These are phyloP conservation scores for Crithidia fasciculata DNA, from an alignment of 208 protist species.

Conservation along the genomic window DNA sequence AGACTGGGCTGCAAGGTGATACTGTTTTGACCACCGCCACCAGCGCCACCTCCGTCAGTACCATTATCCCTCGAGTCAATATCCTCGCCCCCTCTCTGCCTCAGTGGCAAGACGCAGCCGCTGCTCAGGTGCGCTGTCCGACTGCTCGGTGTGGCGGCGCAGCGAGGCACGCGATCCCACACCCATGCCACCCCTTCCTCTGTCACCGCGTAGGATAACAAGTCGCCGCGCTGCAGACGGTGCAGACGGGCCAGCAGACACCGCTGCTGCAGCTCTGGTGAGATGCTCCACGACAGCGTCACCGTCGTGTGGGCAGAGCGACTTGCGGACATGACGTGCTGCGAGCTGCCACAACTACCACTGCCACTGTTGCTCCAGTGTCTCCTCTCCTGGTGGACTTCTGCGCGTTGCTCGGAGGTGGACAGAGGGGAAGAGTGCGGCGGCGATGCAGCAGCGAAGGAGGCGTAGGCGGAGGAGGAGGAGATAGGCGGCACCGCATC, in stretches of 20 bases:
- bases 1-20: too few species aligned
- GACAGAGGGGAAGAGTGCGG: too few species aligned
- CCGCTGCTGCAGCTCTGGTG: slow-evolving; percentile 5
- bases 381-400: too few species aligned
- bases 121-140: background rate
- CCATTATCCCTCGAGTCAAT: background rate
- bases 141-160: background rate
- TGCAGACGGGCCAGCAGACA: background rate
- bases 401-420: too few species aligned
- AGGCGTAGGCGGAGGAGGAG: background rate
- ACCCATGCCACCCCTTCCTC: slow-evolving; percentile 4
- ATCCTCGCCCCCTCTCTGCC: background rate
- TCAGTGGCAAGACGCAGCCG: background rate
- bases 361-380: too few species aligned
- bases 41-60: background rate
- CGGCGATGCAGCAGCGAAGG: background rate
- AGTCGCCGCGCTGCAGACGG: background rate
- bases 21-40: background rate
- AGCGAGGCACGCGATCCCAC: background rate
- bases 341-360: background rate
- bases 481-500: background rate
- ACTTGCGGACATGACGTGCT: background rate
- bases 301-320: background rate
- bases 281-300: slow-evolving; percentile 4
- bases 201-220: background rate